Evolutionary conservation across 1,284 basidiomycete genomes (phyloP), one percentile per base, ranked within the genome.

Genomic region (Ustilago tritici): DNA sequence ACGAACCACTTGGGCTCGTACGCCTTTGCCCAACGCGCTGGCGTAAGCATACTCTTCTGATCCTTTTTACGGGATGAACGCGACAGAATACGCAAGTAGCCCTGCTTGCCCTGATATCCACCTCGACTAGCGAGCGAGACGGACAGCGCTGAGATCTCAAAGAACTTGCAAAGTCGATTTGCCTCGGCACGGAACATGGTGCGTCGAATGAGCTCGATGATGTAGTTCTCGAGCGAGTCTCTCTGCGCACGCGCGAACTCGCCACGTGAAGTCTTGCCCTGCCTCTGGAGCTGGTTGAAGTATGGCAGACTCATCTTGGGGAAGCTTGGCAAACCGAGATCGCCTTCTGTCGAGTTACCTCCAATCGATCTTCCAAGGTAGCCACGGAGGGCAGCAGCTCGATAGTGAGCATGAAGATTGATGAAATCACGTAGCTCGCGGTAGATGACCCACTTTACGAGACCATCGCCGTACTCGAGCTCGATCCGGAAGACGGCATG

Each of bases 151-250:
- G 94, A 95, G 55, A 99, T 90, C 87, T 99, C 97, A 63, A 99
- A 90, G 87, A 99, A 99, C n/a, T 92, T 92, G 70, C 93, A 92
- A 0, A 99, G 88, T 31, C 95, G 91, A 82, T 98, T 99, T 0
- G 94, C 91, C 52, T 95, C 92, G 1, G 96, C 94, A 80, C 95
- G 93, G 88, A 98, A 98, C 93, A 98, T 97, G 93, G 97, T 77
- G 58, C 68, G 70, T 43, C 65, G 68, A 46, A 98, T 95, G 12
- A 99, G 89, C 64, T 92, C 91, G 52, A 98, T 89, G 6, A 98
- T 89, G 85, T 99, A 99, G 65, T 91, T 91, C 87, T 98, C 95
- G 19, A 99, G 86, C 0, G 91, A 90, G 82, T 94, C 91, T 38
- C 95, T 89, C 87, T 95, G 92, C 62, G 92, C 85, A 61, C 91